Conservation (phyloP, 257 asterid genomes). For the Eustoma russellianum region DNA sequence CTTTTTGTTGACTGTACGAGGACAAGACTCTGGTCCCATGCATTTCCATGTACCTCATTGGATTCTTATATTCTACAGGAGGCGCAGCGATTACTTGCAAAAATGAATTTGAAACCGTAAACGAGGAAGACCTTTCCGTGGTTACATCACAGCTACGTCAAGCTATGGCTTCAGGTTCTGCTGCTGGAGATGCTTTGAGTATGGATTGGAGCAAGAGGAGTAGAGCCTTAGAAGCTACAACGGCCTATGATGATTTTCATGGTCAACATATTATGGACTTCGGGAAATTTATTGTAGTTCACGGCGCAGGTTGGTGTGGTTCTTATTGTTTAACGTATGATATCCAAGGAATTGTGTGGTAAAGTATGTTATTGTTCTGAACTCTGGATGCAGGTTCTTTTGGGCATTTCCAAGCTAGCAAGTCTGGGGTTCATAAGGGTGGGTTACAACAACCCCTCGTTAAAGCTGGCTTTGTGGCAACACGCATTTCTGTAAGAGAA, state of each 20-base stretch:
- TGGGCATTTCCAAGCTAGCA: constrained; percentile 98
- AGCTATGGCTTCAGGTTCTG: constrained; percentile 48
- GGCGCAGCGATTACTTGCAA: constrained; percentile 92
- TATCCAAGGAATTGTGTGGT: neutral
- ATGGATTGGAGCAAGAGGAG: constrained; percentile 97
- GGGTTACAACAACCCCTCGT: constrained; percentile 63
- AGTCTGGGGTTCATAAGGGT: constrained; percentile 91
- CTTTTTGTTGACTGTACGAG: neutral
- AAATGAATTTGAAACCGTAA: constrained; percentile 67
- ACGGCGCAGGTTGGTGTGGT: constrained; percentile 73
- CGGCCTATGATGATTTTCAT: constrained; percentile 22
- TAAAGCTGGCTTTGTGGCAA: constrained; percentile 93
- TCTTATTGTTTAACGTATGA: neutral
- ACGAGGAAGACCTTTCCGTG: constrained; percentile 47
- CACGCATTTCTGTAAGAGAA: constrained; percentile 79
- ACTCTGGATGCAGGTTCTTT: constrained; percentile 57
- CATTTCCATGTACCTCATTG: neutral
- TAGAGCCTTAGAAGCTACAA: constrained; percentile 42
- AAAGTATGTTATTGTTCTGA: too few relatives aligned
- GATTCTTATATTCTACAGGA: constrained; percentile 32
- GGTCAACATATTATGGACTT: constrained; percentile 35
- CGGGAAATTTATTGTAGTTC: constrained; percentile 63
- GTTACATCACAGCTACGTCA: constrained; percentile 74
- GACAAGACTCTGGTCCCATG: neutral
- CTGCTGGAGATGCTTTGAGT: constrained; percentile 25